Conservation (phyloP, 441 rosid species). For the Jatropha podagrica region DNA sequence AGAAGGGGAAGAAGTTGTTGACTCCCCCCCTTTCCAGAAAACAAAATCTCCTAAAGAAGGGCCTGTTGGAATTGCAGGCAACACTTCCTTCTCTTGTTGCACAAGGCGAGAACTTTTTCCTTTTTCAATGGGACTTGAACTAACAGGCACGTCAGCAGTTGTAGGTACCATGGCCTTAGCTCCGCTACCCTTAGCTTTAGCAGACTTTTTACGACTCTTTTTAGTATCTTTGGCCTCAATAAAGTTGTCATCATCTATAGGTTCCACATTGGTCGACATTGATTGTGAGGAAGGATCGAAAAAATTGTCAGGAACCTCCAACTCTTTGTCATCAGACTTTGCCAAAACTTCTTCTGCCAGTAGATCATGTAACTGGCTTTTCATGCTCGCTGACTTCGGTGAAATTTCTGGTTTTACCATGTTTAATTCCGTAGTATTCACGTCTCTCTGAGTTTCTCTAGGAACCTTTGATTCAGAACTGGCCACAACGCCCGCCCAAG, state of each 20-base stretch:
- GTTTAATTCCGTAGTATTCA: constrained; percentile 34
- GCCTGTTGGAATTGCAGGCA: constrained; percentile 85
- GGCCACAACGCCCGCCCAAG: constrained; percentile 80
- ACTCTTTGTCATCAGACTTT: constrained; percentile 53
- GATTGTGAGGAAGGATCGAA: constrained; percentile 34
- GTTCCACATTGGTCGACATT: constrained; percentile 33
- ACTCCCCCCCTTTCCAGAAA: constrained; percentile 81
- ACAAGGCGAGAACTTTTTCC: constrained; percentile 56
- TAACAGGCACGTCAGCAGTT: constrained; percentile 48
- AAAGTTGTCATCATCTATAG: constrained; percentile 65
- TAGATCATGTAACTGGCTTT: constrained; percentile 73
- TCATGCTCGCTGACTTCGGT: constrained; percentile 48
- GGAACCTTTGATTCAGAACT: constrained; percentile 51
- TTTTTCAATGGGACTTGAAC: constrained; percentile 71
- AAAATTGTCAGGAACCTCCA: constrained; percentile 39
- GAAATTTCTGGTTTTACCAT: constrained; percentile 46
- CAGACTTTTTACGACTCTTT: constrained; percentile 87
- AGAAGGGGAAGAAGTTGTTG: constrained; percentile 49
- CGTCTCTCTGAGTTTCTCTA: constrained; percentile 48
- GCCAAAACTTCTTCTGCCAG: constrained; percentile 64
- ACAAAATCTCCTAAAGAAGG: constrained; percentile 98
- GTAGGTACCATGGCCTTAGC: constrained; percentile 48
- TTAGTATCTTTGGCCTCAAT: constrained; percentile 90
- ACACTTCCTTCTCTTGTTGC: constrained; percentile 67
- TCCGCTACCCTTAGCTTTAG: constrained; percentile 69